Base-by-base conservation (phyloP, 2,329 filamentous ascomycete species). In the Colletotrichum filicis region DNA sequence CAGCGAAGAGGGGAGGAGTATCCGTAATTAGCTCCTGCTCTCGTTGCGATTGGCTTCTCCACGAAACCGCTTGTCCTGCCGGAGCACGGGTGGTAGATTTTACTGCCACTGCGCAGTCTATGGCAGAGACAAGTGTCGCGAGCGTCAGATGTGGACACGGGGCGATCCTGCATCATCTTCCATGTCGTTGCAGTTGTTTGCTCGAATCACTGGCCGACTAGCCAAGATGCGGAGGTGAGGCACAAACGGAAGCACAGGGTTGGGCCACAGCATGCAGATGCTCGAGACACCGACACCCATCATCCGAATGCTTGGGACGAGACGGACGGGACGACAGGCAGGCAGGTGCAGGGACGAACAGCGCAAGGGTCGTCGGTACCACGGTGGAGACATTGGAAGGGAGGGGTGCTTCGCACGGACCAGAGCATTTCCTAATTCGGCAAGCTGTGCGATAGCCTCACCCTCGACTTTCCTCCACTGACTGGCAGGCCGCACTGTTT, bases 291-390 rank as follows among this genome's bases (percentile, higher is more conserved):
- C 52, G 53, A 66, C 42, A 58, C 52, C 66, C 60, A 66, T 66
- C 66, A 66, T 73, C 66, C 70, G 70, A 73, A 70, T 73, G 56
- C 67, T 66, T 73, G 60, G 70, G 66, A 73, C 70, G 53, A 52
- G 58, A 68, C 64, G 65, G 64, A 59, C 68, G 68, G 68, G 63
- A 71, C 57, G 63, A 71, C 32, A 59, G 28, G 46, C 63, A 55
- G 68, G 30, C 35, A 35, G 42, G 62, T 35, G 52, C 66, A 61
- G 57, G 61, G 61, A 49, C 28, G 46, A 16, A 37, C 46, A 35
- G 26, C 42, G 16, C 26, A 37, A 22, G 37, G 37, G 35, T 22
- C 26, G 8, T 42, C 35, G 7, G 22, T 22, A 22, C n/a, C 11
- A 24, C 30, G 26, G 26, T 24, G 58, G 26, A n/a, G 22, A 32